Base-by-base conservation (phyloP, 1,284 basidiomycete genomes). In the Rhodotorula sp. region DNA sequence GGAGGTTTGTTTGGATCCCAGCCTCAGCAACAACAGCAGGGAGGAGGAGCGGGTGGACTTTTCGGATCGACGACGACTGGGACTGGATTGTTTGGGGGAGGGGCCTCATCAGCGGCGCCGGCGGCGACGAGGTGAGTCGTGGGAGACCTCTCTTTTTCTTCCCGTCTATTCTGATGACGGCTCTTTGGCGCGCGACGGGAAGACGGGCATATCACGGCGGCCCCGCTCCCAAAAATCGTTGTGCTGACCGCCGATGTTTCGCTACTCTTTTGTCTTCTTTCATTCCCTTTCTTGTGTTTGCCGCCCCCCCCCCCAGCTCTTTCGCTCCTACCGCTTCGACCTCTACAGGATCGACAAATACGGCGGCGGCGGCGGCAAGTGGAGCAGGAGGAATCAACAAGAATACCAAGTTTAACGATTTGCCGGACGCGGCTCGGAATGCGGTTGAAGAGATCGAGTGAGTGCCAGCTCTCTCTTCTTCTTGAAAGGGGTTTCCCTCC, bases 391-490 rank as follows among this genome's bases (percentile, higher is more conserved):
- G 66, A 58, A 71, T 60, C 88, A 86, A 85, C 24, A 90, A 87
- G 78, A 85, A 86, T 0, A 90, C 90, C 0, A 91, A 90, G 78
- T 93, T 91, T 80, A 91, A 93, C 63, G 91, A 93, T 77, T 80
- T 92, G 24, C 87, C 90, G 0, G 90, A 92, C 64, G 83, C 85
- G 3, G 75, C 87, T 51, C 88, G 87, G 79, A 86, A 81, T 71
- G 82, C 81, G 8, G 83, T 92, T 33, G 91, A 92, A 77, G 80
- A 82, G 51, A 85, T 92, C 62, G 90, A 93, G 91, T 92, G 75
- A 62, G 85, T 80, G 46, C 7, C 18, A 24, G 51, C 61, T 55
- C 33, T 64, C 22, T n/a, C 58, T 62, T 68, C 71, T n/a, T 29
- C 37, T 46, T 17, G 22, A 24, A 2, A n/a, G 30, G 20, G 24